Evolutionary conservation across 305 asterid genomes (phyloP).

Genomic region (Petunia hybrid): DNA sequence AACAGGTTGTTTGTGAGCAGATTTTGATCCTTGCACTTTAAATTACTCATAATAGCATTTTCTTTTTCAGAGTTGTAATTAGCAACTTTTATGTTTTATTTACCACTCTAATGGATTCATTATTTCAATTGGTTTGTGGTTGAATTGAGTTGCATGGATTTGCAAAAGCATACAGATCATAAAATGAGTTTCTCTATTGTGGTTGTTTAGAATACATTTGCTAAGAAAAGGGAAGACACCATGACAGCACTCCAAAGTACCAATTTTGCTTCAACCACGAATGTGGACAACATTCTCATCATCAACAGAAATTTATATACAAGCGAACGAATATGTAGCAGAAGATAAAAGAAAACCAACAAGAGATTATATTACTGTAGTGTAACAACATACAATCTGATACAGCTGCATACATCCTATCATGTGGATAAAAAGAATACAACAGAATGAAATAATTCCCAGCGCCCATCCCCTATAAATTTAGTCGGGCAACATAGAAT

Average conservation of each 20-base stretch:
- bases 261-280: not conserved
- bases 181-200: not conserved
- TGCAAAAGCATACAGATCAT: not conserved
- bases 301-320: not conserved
- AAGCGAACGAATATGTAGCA: not conserved
- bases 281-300: not conserved
- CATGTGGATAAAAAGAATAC: too few relatives aligned
- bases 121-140: not conserved
- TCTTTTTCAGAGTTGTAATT: too few relatives aligned
- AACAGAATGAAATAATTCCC: not conserved
- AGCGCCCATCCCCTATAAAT: not conserved
- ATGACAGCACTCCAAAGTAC: not conserved
- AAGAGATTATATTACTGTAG: too few relatives aligned
- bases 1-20: slow-evolving; percentile 5
- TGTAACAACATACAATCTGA: too few relatives aligned
- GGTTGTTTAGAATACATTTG: not conserved
- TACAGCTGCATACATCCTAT: too few relatives aligned
- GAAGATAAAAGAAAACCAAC: not conserved
- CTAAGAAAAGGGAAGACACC: not conserved
- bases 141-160: not conserved
- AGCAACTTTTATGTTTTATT: not conserved
- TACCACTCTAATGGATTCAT: not conserved
- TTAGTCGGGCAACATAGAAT: not conserved
- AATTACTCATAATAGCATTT: too few relatives aligned
- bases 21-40: not conserved